Base-by-base conservation (phyloP, 1,139 yeast species). In the Nadsonia commutata region DNA sequence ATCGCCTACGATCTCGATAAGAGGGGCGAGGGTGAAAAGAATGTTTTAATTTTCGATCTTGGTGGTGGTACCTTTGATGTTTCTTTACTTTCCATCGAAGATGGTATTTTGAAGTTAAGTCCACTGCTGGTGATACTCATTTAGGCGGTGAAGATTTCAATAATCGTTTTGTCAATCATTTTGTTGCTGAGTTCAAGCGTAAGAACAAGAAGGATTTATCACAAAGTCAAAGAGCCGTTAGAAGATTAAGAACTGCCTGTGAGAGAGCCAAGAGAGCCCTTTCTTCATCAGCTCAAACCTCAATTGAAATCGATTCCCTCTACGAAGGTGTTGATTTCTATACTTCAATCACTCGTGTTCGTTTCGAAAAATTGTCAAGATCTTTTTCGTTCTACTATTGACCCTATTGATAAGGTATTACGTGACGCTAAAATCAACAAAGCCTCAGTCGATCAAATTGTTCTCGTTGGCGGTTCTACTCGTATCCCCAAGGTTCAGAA, bases 31-130 rank as follows among this genome's bases (percentile, higher is more conserved):
- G 78, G 79, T 66, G 95, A 85, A 70, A 84, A 83, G 72, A 80
- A 84, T 62, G 93, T 86, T 46, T 74, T 86, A 61, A 85, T 86
- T 58, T 86, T 85, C 68, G 96, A 86, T 68, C 74, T 86, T 61
- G 96, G 96, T 77, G 96, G 96, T 72, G 96, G 96, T 74, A 86
- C 96, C 68, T 86, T 86, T 72, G 96, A 86, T 83, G 96, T 88
- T 56, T 90, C 98, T 49, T 76, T 88, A 61, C 76, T 88, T 68
- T 82, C 85, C 75, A 85, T 90, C 67, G 94, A 93, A 66, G 97
- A 93, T 69, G 98, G 98, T 78, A 93, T 90, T 63, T 88, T 81
- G 88, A 94, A 65, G 98, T 90, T 66, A 88, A 88, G 80, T 90
- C 98, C 62, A 90, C 98, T 62, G 95, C 97, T 66, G 98, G 98